Evolutionary conservation across 768 basidiomycete species (phyloP).

Genomic region (Xanthoconium stramineum): DNA sequence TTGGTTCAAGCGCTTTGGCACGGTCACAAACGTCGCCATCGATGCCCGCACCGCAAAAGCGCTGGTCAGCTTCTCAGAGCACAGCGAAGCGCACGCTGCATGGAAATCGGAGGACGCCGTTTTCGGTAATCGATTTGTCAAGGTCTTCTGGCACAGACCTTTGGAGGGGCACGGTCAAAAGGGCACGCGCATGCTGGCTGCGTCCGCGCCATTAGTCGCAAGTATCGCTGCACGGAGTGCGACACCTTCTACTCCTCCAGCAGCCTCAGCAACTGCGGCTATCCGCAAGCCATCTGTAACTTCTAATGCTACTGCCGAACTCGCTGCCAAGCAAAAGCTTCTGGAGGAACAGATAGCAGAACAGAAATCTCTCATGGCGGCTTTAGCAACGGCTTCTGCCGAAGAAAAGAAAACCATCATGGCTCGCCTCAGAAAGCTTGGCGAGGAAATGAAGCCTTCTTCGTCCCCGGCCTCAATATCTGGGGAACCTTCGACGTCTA

Average conservation of each 20-base stretch:
- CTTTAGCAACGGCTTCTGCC: conserved; percentile 55
- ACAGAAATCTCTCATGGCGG: conserved; percentile 82
- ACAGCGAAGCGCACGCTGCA: conserved; percentile 81
- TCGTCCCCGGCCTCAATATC: conserved; percentile 29
- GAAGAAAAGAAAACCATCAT: conserved; percentile 82
- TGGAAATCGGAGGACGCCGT: conserved; percentile 96
- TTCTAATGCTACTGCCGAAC: conserved; percentile 41
- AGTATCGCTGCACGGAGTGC: conserved; percentile 50
- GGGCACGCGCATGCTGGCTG: conserved; percentile 76
- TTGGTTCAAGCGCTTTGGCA: conserved; percentile 92
- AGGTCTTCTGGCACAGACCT: conserved; percentile 93
- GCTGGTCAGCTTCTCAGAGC: conserved; percentile 80
- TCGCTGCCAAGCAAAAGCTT: conserved; percentile 72
- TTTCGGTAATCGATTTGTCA: conserved; percentile 91
- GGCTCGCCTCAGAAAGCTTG: conserved; percentile 68
- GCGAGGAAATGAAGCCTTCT: conserved; percentile 68
- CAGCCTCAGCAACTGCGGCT: conserved; percentile 24
- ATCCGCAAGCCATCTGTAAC: conserved; percentile 38
- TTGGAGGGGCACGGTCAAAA: conserved; percentile 86
- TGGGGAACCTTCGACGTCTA: conserved; percentile 25
- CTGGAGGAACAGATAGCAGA: conserved; percentile 82
- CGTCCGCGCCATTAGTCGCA: conserved; percentile 73
- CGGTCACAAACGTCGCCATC: conserved; percentile 88
- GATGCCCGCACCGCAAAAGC: conserved; percentile 75
- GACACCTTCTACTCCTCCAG: conserved; percentile 43